A percentile compares a stretch with the other conserved stretches of the same genome.
Conservation (phyloP, 1,284 basidiomycete species). For the Cystobasidiaceae sp. region DNA sequence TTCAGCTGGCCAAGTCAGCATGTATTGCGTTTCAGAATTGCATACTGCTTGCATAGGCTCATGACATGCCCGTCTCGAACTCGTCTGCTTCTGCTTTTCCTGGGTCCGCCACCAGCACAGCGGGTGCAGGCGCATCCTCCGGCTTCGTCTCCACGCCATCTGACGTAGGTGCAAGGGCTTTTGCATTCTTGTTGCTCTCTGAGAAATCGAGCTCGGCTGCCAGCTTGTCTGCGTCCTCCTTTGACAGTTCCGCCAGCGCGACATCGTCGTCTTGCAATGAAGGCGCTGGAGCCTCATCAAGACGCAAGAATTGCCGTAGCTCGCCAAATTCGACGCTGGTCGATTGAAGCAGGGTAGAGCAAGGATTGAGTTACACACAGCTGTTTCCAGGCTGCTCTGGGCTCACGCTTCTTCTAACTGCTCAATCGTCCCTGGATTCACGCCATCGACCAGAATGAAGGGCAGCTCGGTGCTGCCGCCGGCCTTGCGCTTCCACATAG, state of each 20-base stretch:
- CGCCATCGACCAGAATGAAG: constrained; percentile 27
- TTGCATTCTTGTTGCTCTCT: constrained; percentile 6
- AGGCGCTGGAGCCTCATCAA: constrained; percentile 28
- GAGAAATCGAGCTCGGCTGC: constrained; percentile 19
- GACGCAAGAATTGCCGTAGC: constrained; percentile 19
- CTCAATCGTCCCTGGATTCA: constrained; percentile 10
- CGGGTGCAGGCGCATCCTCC: not conserved
- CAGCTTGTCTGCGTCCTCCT: constrained; percentile 16
- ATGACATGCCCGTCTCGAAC: constrained; percentile 29
- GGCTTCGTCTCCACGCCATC: constrained; percentile 17
- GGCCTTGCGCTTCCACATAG: constrained; percentile 27
- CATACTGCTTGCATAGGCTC: no score
- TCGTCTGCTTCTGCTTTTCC: constrained; percentile 27
- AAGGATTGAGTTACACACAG: no score
- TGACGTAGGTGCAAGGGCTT: constrained; percentile 3
- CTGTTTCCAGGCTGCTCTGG: no score
- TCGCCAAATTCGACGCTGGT: constrained; percentile 27
- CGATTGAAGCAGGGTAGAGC: no score
- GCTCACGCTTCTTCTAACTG: constrained; percentile 26
- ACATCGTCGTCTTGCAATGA: constrained; percentile 21
- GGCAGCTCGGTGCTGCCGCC: constrained; percentile 25
- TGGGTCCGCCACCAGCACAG: constrained; percentile 2
- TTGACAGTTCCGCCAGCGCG: constrained; percentile 18
- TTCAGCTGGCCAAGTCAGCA: no score
- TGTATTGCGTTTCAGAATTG: no score